Base-by-base conservation (phyloP, 331 rosid species). In the Pyrus hybrid region DNA sequence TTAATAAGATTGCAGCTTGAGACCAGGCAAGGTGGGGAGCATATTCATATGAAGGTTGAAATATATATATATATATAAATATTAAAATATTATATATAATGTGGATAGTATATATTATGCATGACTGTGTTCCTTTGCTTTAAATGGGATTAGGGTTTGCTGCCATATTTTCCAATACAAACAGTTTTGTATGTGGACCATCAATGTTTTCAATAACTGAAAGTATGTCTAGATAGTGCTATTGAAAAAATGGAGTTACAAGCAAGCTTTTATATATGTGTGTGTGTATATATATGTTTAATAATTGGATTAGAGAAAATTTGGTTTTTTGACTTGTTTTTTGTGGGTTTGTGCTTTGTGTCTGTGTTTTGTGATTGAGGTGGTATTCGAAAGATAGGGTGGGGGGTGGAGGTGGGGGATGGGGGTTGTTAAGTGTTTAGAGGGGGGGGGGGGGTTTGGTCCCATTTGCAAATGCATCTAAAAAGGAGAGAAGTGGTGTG, bases 1-100 rank as follows among this genome's bases (percentile, higher is more conserved):
- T 68, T 76, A 74, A 37, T 53, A 20, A 41, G 54, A 29, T 71
- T 56, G 64, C n/a, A 72, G 86, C 69, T 83, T 82, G 83, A 86
- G 76, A 85, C 97, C 97, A 87, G 71, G 79, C 67, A 94, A 85
- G 91, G 99, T 94, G 99, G 99, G 96, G 93, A 85, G 88, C 97
- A 95, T 80, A 88, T 90, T 95, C 88, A 95, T 92, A 74, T 72
- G 82, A 68, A 80, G 68, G 84, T 90, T 87, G 97, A 90, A 94
- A 77, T 3, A 81, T 58, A 57, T 82, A 45, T 45, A 17, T 17
- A 17, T n/a, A n/a, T n/a, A n/a, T n/a, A n/a, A n/a, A n/a, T 35
- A 35, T 35, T 35, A 35, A 35, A 35, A 35, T 35, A 35, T 49
- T 49, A 49, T 51, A 47, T 47, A 47, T 47, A 47, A 47, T 6